These are phyloP conservation scores for Naganishia cerealis DNA, from an alignment of 1,284 basidiomycete species.

Conservation along the genomic window DNA sequence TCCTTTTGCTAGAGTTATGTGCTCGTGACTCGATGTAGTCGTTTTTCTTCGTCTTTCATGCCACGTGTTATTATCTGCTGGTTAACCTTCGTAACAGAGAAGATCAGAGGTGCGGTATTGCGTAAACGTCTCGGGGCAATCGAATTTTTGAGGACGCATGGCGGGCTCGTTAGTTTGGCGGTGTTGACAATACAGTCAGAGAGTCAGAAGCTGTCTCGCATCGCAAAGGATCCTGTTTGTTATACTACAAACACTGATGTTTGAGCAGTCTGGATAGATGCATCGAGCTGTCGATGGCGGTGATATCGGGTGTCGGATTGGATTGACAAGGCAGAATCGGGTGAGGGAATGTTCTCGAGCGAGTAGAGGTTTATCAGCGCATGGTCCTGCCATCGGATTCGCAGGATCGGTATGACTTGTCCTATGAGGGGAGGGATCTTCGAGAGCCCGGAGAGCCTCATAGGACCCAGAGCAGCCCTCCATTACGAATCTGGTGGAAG, in stretches of 20 bases:
- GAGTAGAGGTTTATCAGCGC: conserved; percentile 5
- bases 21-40: conserved; percentile 21
- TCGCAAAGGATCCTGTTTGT: conserved; percentile 14
- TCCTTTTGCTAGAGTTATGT: conserved; percentile 29
- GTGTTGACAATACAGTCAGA: conserved; percentile 21
- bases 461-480: not conserved
- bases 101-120: conserved; percentile 5
- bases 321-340: not conserved
- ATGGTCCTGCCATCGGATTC: conserved; percentile 7
- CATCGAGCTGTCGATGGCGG: conserved; percentile 2
- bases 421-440: conserved; percentile 24
- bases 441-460: conserved; percentile 26
- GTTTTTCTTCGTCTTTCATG: not conserved
- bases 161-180: conserved; percentile 8
- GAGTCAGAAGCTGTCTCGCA: not conserved
- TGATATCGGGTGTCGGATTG: not conserved
- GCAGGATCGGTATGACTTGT: conserved; percentile 12
- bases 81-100: conserved; percentile 1
- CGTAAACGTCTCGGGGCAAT: not conserved
- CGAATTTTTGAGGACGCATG: not conserved
- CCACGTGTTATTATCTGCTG: conserved; percentile 9
- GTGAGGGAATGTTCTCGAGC: not conserved
- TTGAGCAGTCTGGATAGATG: not conserved
- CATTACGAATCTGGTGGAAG: not conserved
- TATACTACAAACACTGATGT: conserved; percentile 15